Evolutionary conservation across 2,329 filamentous ascomycete genomes (phyloP).

Genomic region (Colletotrichum sp.): DNA sequence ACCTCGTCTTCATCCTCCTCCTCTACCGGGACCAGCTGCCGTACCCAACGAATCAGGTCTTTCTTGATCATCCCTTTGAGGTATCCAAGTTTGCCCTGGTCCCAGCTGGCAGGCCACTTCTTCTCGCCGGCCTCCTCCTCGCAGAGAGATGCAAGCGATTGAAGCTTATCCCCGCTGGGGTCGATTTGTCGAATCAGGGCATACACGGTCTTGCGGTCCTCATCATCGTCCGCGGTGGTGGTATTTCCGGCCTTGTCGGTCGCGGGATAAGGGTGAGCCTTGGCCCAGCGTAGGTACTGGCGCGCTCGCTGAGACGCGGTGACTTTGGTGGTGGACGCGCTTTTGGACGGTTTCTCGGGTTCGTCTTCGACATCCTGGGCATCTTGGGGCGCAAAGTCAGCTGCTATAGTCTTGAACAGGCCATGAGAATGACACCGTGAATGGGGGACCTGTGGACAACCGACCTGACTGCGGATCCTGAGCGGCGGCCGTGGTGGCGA

Average conservation of each 20-base stretch:
- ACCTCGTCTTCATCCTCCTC: not conserved
- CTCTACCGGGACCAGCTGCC: not conserved
- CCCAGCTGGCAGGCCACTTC: not conserved
- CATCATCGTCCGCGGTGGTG: not conserved
- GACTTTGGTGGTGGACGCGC: not conserved
- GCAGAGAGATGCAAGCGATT: not conserved
- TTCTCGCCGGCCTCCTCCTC: not conserved
- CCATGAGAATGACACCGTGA: not conserved
- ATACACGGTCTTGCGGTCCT: not conserved
- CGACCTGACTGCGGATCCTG: not conserved
- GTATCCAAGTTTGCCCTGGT: not conserved
- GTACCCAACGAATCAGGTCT: not conserved
- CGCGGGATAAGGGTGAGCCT: not conserved
- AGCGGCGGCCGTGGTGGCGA: not conserved
- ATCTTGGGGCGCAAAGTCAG: not conserved
- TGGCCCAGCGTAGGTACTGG: not conserved
- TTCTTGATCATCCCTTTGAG: not conserved
- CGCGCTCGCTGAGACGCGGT: not conserved
- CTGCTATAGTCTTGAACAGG: not conserved
- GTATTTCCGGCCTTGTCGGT: not conserved
- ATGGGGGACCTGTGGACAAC: not conserved
- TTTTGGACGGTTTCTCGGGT: not conserved
- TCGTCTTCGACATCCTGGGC: not conserved
- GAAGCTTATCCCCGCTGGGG: not conserved
- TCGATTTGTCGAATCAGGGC: not conserved